These are phyloP conservation scores for Samsoniella hepiali DNA, from an alignment of 2,329 filamentous ascomycete species.

Conservation along the genomic window DNA sequence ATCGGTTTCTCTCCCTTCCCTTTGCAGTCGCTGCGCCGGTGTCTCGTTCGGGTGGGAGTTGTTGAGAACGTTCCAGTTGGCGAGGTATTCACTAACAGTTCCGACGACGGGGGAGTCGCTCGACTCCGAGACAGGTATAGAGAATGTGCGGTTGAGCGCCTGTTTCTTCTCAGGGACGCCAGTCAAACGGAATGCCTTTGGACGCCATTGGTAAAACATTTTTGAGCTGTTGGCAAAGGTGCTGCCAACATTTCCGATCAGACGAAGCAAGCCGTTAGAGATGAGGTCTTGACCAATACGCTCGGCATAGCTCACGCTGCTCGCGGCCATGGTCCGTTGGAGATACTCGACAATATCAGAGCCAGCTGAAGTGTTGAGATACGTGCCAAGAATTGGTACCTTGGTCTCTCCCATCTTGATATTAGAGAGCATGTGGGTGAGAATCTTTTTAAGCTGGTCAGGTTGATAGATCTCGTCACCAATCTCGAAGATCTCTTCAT, in stretches of 20 bases:
- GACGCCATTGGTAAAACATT: slow-evolving; percentile 96
- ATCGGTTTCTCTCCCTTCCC: slow-evolving; percentile 86
- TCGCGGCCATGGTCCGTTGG: slow-evolving; percentile 80
- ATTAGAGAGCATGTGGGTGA: slow-evolving; percentile 79
- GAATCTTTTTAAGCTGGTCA: slow-evolving; percentile 86
- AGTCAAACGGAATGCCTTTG: slow-evolving; percentile 83
- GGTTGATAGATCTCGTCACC: slow-evolving; percentile 83
- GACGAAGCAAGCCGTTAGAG: slow-evolving; percentile 76
- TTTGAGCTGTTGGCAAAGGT: slow-evolving; percentile 96
- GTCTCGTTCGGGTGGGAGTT: slow-evolving; percentile 94
- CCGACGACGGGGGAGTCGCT: slow-evolving; percentile 76
- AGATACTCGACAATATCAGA: slow-evolving; percentile 95
- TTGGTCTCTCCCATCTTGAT: slow-evolving; percentile 89
- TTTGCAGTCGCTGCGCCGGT: slow-evolving; percentile 75
- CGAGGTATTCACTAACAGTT: slow-evolving; percentile 82
- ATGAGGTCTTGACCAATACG: slow-evolving; percentile 92
- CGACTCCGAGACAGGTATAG: slow-evolving; percentile 55
- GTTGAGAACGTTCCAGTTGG: slow-evolving; percentile 82
- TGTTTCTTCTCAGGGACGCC: slow-evolving; percentile 87
- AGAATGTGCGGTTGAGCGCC: slow-evolving; percentile 69
- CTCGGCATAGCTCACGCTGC: slow-evolving; percentile 86
- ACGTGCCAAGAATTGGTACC: slow-evolving; percentile 91
- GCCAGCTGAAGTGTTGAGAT: slow-evolving; percentile 87
- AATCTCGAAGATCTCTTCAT: slow-evolving; percentile 83
- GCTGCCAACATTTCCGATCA: slow-evolving; percentile 92